A percentile compares a stretch with the other conserved stretches of the same genome.
Conservation (phyloP, 2,329 filamentous ascomycete genomes). For the Neofusicoccum umdonicola region DNA sequence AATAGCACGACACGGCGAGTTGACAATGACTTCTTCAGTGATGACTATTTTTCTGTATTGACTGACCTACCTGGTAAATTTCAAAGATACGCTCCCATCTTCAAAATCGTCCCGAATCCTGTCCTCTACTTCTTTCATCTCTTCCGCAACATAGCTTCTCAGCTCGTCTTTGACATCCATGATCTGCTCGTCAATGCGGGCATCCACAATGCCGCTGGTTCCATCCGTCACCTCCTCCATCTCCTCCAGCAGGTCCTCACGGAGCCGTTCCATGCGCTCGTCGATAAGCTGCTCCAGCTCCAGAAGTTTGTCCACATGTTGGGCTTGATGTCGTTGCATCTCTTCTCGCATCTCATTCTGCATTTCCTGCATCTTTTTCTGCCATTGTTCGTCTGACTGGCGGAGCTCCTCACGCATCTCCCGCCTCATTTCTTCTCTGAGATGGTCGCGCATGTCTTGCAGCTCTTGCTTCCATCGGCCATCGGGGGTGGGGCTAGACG, state of each 20-base stretch:
- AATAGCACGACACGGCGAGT: too few relatives aligned
- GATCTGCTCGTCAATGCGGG: neutral
- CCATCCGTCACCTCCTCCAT: neutral
- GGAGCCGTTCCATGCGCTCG: neutral
- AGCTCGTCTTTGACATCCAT: neutral
- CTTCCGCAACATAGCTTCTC: neutral
- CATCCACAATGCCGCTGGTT: neutral
- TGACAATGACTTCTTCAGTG: too few relatives aligned
- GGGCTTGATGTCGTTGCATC: neutral
- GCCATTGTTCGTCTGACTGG: neutral
- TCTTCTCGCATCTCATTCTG: neutral
- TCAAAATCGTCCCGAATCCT: neutral
- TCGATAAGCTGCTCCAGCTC: neutral
- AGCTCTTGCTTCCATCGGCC: neutral
- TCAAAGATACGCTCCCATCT: neutral
- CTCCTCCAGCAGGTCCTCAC: neutral
- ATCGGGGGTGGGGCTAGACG: neutral
- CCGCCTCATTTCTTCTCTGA: neutral
- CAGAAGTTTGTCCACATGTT: neutral
- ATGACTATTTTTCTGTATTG: too few relatives aligned
- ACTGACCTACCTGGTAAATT: neutral
- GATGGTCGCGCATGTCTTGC: neutral
- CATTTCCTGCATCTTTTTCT: neutral
- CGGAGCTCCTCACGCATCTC: neutral
- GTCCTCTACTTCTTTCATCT: neutral